Evolutionary conservation across 75 land plant species (phyloP).

Genomic region (Ceratopteris richardii): DNA sequence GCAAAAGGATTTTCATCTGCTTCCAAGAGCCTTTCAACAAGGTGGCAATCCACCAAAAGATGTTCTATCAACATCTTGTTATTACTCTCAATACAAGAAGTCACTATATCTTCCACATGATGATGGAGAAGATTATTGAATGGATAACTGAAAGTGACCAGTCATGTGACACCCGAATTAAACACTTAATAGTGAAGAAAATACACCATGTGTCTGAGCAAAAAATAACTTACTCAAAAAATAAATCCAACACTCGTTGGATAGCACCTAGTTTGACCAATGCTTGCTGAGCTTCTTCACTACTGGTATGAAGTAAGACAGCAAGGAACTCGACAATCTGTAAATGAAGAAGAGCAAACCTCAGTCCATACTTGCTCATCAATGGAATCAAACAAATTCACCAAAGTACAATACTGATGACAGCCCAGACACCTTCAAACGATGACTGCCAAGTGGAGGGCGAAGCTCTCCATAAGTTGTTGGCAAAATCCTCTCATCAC

Average conservation of each 20-base stretch:
- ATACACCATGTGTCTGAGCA: background rate
- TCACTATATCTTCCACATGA: slow-evolving; percentile 70
- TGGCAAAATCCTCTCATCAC: slow-evolving; percentile 39
- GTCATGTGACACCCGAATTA: too few species aligned
- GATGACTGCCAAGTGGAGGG: slow-evolving; percentile 95
- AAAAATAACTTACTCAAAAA: slow-evolving; percentile 72
- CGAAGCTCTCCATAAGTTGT: slow-evolving; percentile 89
- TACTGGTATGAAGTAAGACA: slow-evolving; percentile 59
- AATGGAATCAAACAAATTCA: slow-evolving; percentile 1
- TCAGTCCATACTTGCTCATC: background rate
- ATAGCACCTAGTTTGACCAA: slow-evolving; percentile 65
- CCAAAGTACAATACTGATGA: too few species aligned
- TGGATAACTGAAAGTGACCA: slow-evolving; percentile 57
- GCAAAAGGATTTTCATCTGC: slow-evolving; percentile 68
- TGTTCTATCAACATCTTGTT: slow-evolving; percentile 49
- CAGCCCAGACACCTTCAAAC: slow-evolving; percentile 60
- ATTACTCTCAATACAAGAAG: slow-evolving; percentile 78
- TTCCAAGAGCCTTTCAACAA: slow-evolving; percentile 64
- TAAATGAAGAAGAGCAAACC: slow-evolving; percentile 4
- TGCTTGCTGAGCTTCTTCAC: slow-evolving; percentile 79
- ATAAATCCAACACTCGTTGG: slow-evolving; percentile 47
- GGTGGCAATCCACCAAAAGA: slow-evolving; percentile 67
- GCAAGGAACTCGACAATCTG: slow-evolving; percentile 98
- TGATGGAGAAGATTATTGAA: slow-evolving; percentile 92
- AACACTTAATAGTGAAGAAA: too few species aligned